A percentile compares a stretch with the other conserved stretches of the same genome.
These are phyloP conservation scores for Allium sativum DNA, from an alignment of 106 monocot species.

Conservation along the genomic window DNA sequence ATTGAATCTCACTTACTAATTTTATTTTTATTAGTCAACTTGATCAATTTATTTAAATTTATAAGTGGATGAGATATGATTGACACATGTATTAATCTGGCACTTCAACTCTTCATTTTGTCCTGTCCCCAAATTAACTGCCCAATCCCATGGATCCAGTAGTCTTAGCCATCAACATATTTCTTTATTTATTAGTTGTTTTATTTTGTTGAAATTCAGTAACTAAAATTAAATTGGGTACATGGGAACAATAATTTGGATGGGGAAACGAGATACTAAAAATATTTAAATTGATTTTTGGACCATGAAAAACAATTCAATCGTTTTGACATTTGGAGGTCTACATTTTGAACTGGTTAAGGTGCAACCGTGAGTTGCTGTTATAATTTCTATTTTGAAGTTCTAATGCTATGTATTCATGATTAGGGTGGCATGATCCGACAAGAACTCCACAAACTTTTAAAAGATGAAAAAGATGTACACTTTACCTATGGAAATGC, in stretches of 20 bases:
- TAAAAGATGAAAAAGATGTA: slow-evolving; percentile 58
- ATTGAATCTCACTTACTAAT: not conserved
- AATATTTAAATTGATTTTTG: not conserved
- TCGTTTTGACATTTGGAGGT: not conserved
- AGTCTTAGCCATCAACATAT: no score
- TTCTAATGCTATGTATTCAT: not conserved
- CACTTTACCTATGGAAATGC: slow-evolving; percentile 59
- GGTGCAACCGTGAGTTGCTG: no score
- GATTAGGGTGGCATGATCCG: slow-evolving; percentile 60
- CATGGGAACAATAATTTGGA: not conserved
- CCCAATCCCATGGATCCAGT: no score
- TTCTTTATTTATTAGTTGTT: no score
- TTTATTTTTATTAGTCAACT: not conserved
- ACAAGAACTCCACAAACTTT: slow-evolving; percentile 46
- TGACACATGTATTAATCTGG: no score
- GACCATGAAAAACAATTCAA: not conserved
- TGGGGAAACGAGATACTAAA: not conserved
- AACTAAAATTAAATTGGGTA: not conserved
- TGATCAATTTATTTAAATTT: not conserved
- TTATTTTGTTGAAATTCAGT: no score
- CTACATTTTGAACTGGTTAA: no score
- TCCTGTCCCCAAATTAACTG: no score
- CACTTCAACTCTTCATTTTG: no score
- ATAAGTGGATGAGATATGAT: not conserved
- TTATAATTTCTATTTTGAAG: not conserved